Conservation (phyloP, 2,329 filamentous ascomycete genomes). For the Graphiopsis chlorocephala region DNA sequence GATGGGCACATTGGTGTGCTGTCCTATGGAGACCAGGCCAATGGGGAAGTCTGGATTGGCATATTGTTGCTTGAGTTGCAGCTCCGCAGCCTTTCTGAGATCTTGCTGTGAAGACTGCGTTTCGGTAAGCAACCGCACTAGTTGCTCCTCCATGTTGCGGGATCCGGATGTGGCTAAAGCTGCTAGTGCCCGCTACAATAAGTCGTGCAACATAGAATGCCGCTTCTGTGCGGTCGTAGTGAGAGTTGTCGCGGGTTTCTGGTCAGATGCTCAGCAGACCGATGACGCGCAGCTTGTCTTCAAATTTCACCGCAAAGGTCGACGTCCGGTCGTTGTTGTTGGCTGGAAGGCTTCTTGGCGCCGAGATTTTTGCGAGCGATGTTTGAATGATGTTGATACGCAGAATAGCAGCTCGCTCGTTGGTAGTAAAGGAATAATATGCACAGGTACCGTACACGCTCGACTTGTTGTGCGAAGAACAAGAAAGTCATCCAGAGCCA, state of each 20-base stretch:
- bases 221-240: not conserved
- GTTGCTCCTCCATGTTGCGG: constrained; percentile 77
- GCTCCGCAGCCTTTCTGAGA: constrained; percentile 81
- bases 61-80: constrained; percentile 71
- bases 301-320: constrained; percentile 12
- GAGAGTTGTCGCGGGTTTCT: not conserved
- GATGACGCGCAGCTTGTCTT: constrained; percentile 10
- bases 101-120: constrained; percentile 75
- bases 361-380: not conserved
- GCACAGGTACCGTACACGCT: not conserved
- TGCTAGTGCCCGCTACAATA: constrained; percentile 14
- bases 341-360: constrained; percentile 8
- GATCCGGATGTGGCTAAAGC: constrained; percentile 27
- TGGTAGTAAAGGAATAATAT: not conserved
- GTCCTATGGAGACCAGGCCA: constrained; percentile 76
- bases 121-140: constrained; percentile 82
- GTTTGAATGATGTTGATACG: not conserved
- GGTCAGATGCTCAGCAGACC: not conserved
- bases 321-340: constrained; percentile 8
- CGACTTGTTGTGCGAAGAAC: not conserved
- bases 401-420: not conserved
- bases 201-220: constrained; percentile 22
- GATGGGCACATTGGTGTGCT: constrained; percentile 68
- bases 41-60: constrained; percentile 69
- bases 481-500: not conserved